Percentiles rank a stretch among this genome's conserved stretches.
These are phyloP conservation scores for Astraeus odoratus DNA, from an alignment of 768 basidiomycete genomes.

Conservation along the genomic window DNA sequence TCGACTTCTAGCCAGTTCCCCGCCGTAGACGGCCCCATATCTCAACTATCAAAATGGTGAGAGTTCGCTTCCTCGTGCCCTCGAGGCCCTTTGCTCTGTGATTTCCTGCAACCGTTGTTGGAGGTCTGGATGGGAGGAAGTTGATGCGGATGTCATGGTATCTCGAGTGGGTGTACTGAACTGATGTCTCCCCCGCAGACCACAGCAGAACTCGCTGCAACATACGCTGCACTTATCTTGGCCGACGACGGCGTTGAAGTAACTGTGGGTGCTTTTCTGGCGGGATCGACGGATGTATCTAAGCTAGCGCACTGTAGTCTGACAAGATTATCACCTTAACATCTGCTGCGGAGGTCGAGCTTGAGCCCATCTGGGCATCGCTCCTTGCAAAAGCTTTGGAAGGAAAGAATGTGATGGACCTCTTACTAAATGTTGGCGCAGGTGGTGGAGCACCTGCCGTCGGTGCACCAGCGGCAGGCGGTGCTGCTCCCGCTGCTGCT, in stretches of 20 bases:
- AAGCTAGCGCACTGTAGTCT: slow-evolving; percentile 41
- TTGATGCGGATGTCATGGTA: background rate
- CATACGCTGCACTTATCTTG: slow-evolving; percentile 97
- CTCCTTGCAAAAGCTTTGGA: slow-evolving; percentile 97
- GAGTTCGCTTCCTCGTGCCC: background rate
- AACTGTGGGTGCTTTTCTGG: slow-evolving; percentile 56
- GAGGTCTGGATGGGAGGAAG: slow-evolving; percentile 20
- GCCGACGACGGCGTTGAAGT: slow-evolving; percentile 97
- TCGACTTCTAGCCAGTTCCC: slow-evolving; percentile 3
- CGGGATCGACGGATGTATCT: background rate
- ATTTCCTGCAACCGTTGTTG: background rate
- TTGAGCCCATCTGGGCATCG: slow-evolving; percentile 96
- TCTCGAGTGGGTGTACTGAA: slow-evolving; percentile 10
- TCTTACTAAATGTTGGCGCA: slow-evolving; percentile 90
- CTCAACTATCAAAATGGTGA: slow-evolving; percentile 21
- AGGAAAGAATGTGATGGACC: slow-evolving; percentile 95
- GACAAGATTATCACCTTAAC: slow-evolving; percentile 91
- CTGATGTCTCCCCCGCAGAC: slow-evolving; percentile 28
- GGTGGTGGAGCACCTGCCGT: slow-evolving; percentile 84
- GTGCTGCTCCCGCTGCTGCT: slow-evolving; percentile 52
- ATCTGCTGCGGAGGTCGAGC: slow-evolving; percentile 71
- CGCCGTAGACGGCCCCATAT: slow-evolving; percentile 10
- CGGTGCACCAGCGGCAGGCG: slow-evolving; percentile 47
- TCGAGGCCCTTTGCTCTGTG: background rate
- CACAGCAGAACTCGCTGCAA: slow-evolving; percentile 77